These are phyloP conservation scores for Platanthera zijinensis DNA, from an alignment of 106 monocot genomes.

Conservation along the genomic window DNA sequence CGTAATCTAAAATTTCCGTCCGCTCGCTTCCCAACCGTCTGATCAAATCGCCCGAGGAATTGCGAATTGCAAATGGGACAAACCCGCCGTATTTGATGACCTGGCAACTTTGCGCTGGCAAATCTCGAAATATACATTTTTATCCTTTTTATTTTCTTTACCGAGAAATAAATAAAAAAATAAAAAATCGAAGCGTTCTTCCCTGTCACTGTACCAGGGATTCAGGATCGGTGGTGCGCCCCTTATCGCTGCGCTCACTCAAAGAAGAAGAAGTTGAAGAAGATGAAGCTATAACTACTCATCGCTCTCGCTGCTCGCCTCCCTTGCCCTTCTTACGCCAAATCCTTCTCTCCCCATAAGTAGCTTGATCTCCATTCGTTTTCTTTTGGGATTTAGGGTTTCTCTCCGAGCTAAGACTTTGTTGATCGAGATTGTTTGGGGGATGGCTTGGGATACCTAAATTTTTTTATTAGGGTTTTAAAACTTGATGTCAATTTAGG, in stretches of 20 bases:
- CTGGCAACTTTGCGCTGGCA: background rate
- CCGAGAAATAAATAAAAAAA: too few relatives aligned
- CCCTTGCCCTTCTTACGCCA: background rate
- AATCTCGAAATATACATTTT: background rate
- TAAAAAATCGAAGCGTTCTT: background rate
- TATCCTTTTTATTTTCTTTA: too few relatives aligned
- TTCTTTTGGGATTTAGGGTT: conserved; percentile 5
- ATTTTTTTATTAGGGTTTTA: background rate
- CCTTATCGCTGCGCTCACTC: background rate
- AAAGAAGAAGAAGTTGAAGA: background rate
- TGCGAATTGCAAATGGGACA: background rate
- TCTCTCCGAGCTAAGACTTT: background rate
- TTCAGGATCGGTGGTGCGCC: background rate
- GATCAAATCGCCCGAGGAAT: too few relatives aligned
- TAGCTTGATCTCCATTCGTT: background rate
- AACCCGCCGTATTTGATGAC: background rate
- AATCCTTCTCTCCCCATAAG: conserved; percentile 9
- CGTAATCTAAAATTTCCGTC: background rate
- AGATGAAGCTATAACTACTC: background rate
- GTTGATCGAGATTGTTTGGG: background rate
- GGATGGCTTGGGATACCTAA: background rate
- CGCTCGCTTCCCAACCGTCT: too few relatives aligned
- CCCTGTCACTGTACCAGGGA: background rate
- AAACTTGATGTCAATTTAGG: background rate
- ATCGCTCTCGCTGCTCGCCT: background rate